Conservation (phyloP, 2,329 filamentous ascomycete species). For the Sporothrix humicola region DNA sequence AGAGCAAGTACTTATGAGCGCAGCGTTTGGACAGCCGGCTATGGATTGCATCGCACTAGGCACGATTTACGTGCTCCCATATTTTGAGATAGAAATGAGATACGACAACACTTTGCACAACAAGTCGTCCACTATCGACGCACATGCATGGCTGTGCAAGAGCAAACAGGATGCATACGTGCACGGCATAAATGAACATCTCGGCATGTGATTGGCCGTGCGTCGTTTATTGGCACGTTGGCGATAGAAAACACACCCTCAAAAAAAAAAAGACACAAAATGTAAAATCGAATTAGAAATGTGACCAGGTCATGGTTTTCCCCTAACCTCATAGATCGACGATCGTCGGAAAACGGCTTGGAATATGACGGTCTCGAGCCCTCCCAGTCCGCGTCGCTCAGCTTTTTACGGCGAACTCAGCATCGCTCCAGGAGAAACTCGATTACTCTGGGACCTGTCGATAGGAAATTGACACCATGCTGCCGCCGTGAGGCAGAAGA, state of each 20-base stretch:
- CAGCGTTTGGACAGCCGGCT: not conserved
- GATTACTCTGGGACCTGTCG: slow-evolving; percentile 92
- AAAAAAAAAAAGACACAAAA: too few species aligned
- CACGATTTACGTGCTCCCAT: not conserved
- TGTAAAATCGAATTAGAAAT: slow-evolving; percentile 43
- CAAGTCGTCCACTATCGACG: too few species aligned
- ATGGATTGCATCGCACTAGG: not conserved
- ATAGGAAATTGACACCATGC: slow-evolving; percentile 88
- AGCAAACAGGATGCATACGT: not conserved
- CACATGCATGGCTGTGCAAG: too few species aligned
- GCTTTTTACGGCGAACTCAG: slow-evolving; percentile 70
- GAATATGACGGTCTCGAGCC: slow-evolving; percentile 79
- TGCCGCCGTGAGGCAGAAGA: slow-evolving; percentile 39
- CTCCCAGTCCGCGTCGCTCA: slow-evolving; percentile 68
- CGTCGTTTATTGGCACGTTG: too few species aligned
- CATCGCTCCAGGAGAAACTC: slow-evolving; percentile 56
- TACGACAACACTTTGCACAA: not conserved
- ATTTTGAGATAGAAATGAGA: not conserved
- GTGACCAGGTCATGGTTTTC: slow-evolving; percentile 84
- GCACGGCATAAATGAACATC: not conserved
- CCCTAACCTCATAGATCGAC: slow-evolving; percentile 86
- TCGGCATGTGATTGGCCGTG: too few species aligned
- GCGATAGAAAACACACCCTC: too few species aligned
- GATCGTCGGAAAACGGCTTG: slow-evolving; percentile 86
- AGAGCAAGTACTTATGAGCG: slow-evolving; percentile 29